These are phyloP conservation scores for Aspergillus nanangensis DNA, from an alignment of 495 filamentous ascomycete species.

Conservation along the genomic window DNA sequence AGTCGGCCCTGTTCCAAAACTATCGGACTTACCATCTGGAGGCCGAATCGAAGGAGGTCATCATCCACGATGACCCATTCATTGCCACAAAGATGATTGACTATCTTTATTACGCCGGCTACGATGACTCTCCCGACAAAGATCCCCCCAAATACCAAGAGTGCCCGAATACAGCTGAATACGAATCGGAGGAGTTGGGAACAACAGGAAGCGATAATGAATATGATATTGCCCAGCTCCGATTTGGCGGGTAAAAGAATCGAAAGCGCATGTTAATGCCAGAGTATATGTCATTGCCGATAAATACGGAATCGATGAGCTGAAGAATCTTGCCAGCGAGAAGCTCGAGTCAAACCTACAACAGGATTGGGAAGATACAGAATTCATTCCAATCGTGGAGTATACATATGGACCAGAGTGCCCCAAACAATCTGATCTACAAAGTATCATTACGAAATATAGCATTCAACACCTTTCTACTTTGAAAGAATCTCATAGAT, in stretches of 20 bases:
- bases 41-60: background rate
- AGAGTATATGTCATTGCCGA: slow-evolving; percentile 2
- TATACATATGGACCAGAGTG: slow-evolving; percentile 1
- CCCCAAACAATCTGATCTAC: background rate
- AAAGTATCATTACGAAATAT: background rate
- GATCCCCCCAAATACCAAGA: background rate
- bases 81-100: slow-evolving; percentile 1
- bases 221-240: background rate
- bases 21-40: background rate
- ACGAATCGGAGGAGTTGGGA: background rate
- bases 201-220: background rate
- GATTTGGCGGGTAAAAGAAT: background rate
- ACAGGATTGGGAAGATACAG: background rate
- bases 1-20: background rate
- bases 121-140: background rate
- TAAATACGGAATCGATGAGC: slow-evolving; percentile 2
- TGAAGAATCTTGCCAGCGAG: background rate
- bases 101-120: slow-evolving; percentile 1
- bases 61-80: slow-evolving; percentile 1
- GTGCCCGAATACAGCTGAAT: background rate
- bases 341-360: slow-evolving; percentile 1
- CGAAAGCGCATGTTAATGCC: background rate
- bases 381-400: background rate
- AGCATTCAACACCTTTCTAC: slow-evolving; percentile 3
- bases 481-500: background rate